Evolutionary conservation across 2,329 filamentous ascomycete genomes (phyloP), one percentile per base, ranked within the genome.

Genomic region (Juglanconis sp.): DNA sequence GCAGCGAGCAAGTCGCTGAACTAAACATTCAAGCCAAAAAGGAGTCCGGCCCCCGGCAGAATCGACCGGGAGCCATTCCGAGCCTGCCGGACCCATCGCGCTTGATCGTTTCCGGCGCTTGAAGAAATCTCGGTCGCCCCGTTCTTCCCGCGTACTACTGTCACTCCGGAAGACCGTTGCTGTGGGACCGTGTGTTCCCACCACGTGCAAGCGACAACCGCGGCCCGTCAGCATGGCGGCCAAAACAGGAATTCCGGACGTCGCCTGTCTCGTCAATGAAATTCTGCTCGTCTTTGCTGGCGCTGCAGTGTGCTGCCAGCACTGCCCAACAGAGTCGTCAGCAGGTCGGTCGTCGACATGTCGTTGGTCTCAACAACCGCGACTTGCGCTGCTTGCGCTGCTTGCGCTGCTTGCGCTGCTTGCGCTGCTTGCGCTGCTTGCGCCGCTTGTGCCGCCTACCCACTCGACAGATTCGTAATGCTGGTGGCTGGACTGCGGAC

Each of bases 41-140:
- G 48, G 52, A 48, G 53, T 11, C 47, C 56, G 56, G 56, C 31
- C 52, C 60, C 58, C 42, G 35, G 32, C 36, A 44, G 48, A 50
- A 36, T 55, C 60, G 56, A 56, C 60, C 52, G 60, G 51, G 34
- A 48, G 47, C 13, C 36, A 40, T 59, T 59, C 60, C 60, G 60
- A 62, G 38, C 9, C 52, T 34, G 52, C 40, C 34, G 40, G 53
- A 42, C 48, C 56, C 56, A 59, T 59, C 32, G 56, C 56, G 56
- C 56, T 48, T 59, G 40, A 44, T 44, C 56, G 56, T 56, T 56
- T 62, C 49, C 30, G 48, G 56, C 53, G 48, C 53, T 48, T 62
- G 60, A 48, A n/a, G 57, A 59, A 57, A 59, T 59, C 52, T 62
- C 60, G 60, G 60, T 48, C 60, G 60, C 48, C 50, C 60, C 60